These are phyloP conservation scores for Cladophialophora immunda DNA, from an alignment of 2,329 filamentous ascomycete species.

Conservation along the genomic window DNA sequence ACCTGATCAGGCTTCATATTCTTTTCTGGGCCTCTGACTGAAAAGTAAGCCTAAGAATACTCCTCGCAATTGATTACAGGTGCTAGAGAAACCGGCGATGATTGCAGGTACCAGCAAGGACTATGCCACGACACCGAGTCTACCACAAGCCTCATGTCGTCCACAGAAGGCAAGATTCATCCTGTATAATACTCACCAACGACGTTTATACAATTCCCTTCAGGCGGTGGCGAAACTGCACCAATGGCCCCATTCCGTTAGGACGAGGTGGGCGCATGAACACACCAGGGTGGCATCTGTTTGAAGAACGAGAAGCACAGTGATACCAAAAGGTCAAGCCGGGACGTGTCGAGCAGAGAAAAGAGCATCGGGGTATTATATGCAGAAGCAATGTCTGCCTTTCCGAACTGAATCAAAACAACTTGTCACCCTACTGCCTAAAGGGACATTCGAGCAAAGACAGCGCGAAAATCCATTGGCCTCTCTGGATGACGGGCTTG, in stretches of 20 bases:
- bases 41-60: no score
- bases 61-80: no score
- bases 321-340: no score
- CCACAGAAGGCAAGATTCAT: no score
- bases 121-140: no score
- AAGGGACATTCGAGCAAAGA: neutral
- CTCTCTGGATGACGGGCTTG: neutral
- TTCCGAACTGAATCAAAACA: no score
- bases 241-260: neutral
- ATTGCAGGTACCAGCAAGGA: no score
- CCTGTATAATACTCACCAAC: no score
- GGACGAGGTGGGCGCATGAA: neutral
- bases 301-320: neutral
- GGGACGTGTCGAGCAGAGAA: neutral
- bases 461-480: neutral
- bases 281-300: neutral
- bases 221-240: neutral
- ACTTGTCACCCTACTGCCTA: neutral
- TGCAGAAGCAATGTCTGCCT: neutral
- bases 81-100: no score
- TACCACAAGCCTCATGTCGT: no score
- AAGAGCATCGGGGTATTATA: neutral
- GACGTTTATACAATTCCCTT: neutral
- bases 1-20: no score
- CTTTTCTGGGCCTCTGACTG: no score